These are phyloP conservation scores for Aspergillus tanneri DNA, from an alignment of 2,329 filamentous ascomycete genomes.

Conservation along the genomic window DNA sequence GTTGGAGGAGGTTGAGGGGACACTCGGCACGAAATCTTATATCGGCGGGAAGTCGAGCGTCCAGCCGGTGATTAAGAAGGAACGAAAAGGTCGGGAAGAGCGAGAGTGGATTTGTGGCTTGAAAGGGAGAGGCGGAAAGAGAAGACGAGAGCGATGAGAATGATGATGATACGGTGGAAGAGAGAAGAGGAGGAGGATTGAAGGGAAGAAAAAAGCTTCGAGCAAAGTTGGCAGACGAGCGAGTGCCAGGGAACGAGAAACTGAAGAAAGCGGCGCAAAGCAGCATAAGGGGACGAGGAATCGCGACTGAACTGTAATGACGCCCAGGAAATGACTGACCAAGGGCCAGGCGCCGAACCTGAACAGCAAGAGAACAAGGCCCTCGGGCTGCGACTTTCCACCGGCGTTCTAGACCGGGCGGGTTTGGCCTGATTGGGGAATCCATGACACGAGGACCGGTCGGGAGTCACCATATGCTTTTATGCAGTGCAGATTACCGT, in stretches of 20 bases:
- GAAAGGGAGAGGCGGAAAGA: slow-evolving; percentile 11
- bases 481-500: not conserved
- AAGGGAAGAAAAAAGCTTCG: slow-evolving; percentile 14
- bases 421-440: slow-evolving; percentile 21
- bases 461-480: slow-evolving; percentile 5
- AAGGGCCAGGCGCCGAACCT: not conserved
- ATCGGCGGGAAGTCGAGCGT: not conserved
- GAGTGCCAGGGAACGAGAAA: slow-evolving; percentile 10
- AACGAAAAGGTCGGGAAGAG: slow-evolving; percentile 13
- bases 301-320: slow-evolving; percentile 11
- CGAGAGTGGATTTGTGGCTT: slow-evolving; percentile 12
- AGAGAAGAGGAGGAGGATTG: slow-evolving; percentile 18
- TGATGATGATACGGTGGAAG: slow-evolving; percentile 22
- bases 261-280: slow-evolving; percentile 7
- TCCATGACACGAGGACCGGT: slow-evolving; percentile 25
- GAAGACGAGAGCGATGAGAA: slow-evolving; percentile 7
- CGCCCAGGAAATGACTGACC: slow-evolving; percentile 17
- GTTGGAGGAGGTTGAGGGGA: not conserved
- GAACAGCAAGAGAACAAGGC: slow-evolving; percentile 1
- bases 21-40: slow-evolving; percentile 1
- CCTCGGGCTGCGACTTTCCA: slow-evolving; percentile 21
- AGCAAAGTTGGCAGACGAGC: slow-evolving; percentile 13
- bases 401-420: slow-evolving; percentile 23
- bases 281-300: not conserved
- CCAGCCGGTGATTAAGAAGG: not conserved